Conservation (phyloP, 768 basidiomycete species). For the Mycena amicta region DNA sequence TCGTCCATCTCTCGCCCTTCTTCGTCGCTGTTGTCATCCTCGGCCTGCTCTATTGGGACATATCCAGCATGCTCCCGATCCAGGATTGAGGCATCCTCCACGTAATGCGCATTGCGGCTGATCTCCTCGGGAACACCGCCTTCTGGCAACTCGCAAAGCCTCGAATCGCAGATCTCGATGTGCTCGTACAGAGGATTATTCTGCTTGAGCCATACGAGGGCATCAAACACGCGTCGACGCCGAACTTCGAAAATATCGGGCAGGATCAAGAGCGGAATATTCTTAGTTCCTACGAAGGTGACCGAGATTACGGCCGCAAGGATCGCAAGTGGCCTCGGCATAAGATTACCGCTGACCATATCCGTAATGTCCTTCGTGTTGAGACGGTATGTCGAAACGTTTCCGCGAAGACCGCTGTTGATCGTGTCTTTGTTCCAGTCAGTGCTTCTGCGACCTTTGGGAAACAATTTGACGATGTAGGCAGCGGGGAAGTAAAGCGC, state of each 20-base stretch:
- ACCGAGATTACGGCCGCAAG: conserved; percentile 31
- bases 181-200: conserved; percentile 32
- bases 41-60: neutral
- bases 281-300: conserved; percentile 30
- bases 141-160: neutral
- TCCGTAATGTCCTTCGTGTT: conserved; percentile 15
- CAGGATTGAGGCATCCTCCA: neutral
- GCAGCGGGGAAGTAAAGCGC: conserved; percentile 21
- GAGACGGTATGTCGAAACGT: conserved; percentile 22
- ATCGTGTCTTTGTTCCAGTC: neutral
- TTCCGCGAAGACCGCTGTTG: conserved; percentile 23
- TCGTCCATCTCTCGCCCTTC: neutral
- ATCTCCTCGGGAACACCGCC: conserved; percentile 9
- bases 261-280: conserved; percentile 23
- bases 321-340: conserved; percentile 14
- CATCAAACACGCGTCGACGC: conserved; percentile 18
- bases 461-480: conserved; percentile 29
- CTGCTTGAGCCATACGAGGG: conserved; percentile 33
- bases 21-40: neutral
- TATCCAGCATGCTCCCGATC: conserved; percentile 17
- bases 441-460: conserved; percentile 11
- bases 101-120: neutral
- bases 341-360: conserved; percentile 23
- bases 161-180: conserved; percentile 23
- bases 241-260: conserved; percentile 28